These are phyloP conservation scores for Saussurea involucrata DNA, from an alignment of 129 eudicot species.

Conservation along the genomic window DNA sequence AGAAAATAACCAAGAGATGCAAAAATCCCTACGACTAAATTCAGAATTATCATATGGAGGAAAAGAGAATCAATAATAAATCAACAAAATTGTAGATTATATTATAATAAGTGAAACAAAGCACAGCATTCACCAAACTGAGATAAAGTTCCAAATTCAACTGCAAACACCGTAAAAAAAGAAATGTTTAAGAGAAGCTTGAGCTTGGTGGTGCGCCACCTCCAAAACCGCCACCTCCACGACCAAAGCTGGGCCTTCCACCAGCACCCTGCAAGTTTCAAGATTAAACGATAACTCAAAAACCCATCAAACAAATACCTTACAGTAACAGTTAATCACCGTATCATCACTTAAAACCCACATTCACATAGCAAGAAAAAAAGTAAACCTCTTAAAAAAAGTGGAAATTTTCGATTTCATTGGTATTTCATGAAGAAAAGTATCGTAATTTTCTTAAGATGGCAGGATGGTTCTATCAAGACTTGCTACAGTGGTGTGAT, in stretches of 20 bases:
- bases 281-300: neutral
- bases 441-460: neutral
- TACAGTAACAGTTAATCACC: neutral
- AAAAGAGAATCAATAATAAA: neutral
- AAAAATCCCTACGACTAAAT: neutral
- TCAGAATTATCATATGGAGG: neutral
- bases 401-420: neutral
- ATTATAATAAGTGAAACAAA: slow-evolving; percentile 4
- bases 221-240: slow-evolving; percentile 59
- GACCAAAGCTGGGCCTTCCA: slow-evolving; percentile 71
- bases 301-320: neutral
- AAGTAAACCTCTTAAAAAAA: neutral
- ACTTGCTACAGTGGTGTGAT: neutral
- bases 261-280: slow-evolving; percentile 50
- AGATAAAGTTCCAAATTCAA: slow-evolving; percentile 4
- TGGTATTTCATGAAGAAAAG: neutral
- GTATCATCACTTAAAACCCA: neutral
- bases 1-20: too few relatives aligned
- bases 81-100: slow-evolving; percentile 14
- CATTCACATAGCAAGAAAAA: neutral
- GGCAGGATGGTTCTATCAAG: neutral
- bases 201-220: slow-evolving; percentile 65
- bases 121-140: slow-evolving; percentile 14
- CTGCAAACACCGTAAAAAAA: neutral
- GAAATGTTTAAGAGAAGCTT: slow-evolving; percentile 13